Base-by-base conservation (phyloP, 2,329 filamentous ascomycete genomes). In the Cordyceps fumosorosea region DNA sequence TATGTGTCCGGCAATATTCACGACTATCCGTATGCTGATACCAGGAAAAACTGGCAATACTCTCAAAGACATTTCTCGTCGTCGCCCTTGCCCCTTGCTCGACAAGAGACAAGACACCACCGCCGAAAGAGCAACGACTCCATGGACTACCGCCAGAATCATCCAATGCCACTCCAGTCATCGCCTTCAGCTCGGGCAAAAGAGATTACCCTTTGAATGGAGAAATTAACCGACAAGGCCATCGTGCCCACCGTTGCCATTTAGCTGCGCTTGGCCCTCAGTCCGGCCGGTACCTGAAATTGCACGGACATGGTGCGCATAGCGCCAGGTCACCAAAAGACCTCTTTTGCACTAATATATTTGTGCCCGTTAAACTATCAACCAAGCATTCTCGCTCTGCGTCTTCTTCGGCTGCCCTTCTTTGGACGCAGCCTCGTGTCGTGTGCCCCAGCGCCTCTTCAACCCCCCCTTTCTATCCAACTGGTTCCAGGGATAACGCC, bases 201-300 rank as follows among this genome's bases (percentile, higher is more conserved):
- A 48, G 58, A 60, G 29, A 60, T 60, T 54, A 29, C 29, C 37
- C 50, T 22, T 37, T 8, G 22, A 24, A 11, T 42, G 52, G 5
- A 53, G 58, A 60, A 29, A 60, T 60, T 54, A 40, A 42, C 18
- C n/a, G 24, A 52, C 57, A 60, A 45, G 47, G 47, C 50, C 16
- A 29, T 22, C 45, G 37, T 37, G n/a, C 20, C 58, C 58, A 60
- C 58, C 34, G 50, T 60, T 48, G 26, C 24, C 16, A 26, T 6
- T 37, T 60, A 40, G 58, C 58, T 50, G 50, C 42, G 50, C 48
- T 60, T 37, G 50, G 48, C 40, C 57, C 40, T 53, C 22, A 42
- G 58, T 12, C 40, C 40, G 51, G n/a, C 58, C 58, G 40, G 58
- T 60, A 60, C 58, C 50, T 60, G 58, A 60, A 54, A 60, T 60